Percentiles rank a stretch among this genome's conserved stretches.
Evolutionary conservation across 139 green algal species (phyloP).

Genomic region (Micractinium sp.): DNA sequence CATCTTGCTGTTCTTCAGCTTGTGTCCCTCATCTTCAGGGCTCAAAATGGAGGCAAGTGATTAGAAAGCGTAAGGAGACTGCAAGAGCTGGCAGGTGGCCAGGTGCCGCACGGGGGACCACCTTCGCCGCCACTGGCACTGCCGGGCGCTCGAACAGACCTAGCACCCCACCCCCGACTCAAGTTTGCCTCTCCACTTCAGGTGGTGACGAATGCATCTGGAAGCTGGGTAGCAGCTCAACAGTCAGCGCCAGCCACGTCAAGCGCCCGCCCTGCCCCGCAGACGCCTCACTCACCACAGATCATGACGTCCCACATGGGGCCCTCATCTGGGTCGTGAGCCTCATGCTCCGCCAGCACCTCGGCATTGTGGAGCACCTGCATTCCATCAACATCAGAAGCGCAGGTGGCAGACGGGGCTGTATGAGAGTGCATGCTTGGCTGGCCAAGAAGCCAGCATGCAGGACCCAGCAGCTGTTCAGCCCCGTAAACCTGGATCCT

Average conservation of each 20-base stretch:
- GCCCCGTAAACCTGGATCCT: too few relatives aligned
- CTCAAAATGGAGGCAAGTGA: too few relatives aligned
- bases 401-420: too few relatives aligned
- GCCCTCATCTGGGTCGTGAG: constrained; percentile 55
- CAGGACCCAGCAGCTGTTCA: too few relatives aligned
- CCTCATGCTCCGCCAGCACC: constrained; percentile 48
- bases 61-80: background rate
- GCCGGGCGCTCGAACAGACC: background rate
- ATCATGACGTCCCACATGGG: constrained; percentile 89
- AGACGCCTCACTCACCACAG: background rate
- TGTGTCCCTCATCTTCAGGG: constrained; percentile 68
- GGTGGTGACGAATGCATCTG: too few relatives aligned
- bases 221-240: too few relatives aligned
- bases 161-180: background rate
- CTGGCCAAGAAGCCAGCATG: too few relatives aligned
- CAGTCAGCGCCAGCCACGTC: background rate
- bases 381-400: too few relatives aligned
- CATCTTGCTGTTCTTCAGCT: constrained; percentile 91
- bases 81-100: too few relatives aligned
- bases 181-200: background rate
- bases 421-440: too few relatives aligned
- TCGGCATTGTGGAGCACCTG: constrained; percentile 79
- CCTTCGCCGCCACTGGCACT: background rate
- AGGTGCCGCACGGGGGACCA: too few relatives aligned
- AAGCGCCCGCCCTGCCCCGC: background rate